phyloP scores from a whole-genome alignment of 192 early-diverging fungal species.

The Umbelopsis isabellina region DNA sequence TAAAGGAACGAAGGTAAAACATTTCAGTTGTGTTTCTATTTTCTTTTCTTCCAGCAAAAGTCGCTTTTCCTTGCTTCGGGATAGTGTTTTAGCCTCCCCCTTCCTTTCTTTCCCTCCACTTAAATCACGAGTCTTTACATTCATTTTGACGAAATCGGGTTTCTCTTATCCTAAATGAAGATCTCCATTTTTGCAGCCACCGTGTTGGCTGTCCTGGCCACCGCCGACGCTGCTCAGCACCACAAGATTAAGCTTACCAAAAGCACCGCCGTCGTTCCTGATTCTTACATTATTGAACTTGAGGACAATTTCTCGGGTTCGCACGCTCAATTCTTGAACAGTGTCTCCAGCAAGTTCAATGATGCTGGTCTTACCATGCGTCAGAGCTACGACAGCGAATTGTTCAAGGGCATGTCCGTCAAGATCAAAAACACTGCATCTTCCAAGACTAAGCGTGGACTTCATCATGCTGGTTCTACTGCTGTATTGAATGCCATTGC shows the following conservation, averaged over 20 bases:
- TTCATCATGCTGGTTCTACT: background rate
- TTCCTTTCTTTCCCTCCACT: background rate
- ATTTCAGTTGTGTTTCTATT: background rate
- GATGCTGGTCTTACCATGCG: conserved; percentile 8
- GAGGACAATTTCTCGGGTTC: background rate
- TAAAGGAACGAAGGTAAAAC: too few relatives aligned
- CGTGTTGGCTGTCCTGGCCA: background rate
- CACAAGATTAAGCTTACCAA: conserved; percentile 14
- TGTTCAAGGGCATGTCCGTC: conserved; percentile 15
- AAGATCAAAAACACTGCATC: background rate
- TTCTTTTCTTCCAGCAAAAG: conserved; percentile 3
- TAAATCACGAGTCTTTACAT: background rate
- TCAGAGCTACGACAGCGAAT: conserved; percentile 6
- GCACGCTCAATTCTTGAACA: background rate
- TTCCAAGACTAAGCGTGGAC: background rate
- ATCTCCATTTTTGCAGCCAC: conserved; percentile 5
- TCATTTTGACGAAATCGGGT: background rate
- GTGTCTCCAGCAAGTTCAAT: background rate
- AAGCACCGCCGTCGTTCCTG: background rate
- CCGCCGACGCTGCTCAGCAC: background rate
- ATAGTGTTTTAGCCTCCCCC: background rate
- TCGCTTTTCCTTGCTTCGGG: background rate
- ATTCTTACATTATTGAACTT: conserved; percentile 6
- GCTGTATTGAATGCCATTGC: conserved; percentile 9
- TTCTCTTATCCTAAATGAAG: background rate